Base-by-base conservation (phyloP, 306 rosid species). In the Leucaena leucocephala region DNA sequence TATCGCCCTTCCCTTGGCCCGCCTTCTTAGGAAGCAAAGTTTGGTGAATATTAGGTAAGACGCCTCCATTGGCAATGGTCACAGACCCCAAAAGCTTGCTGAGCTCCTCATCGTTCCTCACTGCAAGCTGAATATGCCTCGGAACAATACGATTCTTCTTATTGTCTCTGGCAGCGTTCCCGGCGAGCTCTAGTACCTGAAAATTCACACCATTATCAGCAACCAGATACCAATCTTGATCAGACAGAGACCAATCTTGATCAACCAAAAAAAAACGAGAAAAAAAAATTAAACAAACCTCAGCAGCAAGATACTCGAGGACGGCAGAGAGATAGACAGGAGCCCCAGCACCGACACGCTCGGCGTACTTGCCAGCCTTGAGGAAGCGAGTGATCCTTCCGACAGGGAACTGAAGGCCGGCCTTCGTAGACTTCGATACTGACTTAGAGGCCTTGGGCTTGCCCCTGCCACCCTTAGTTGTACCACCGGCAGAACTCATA, bases 321-420 rank as follows among this genome's bases (percentile, higher is more conserved):
- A 93, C 98, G 0, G 98, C 97, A 5, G 98, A 87, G 4, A 93
- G 97, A 11, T 93, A 93, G 0, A 93, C 98, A 0, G 98, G 98
- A 68, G 98, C 97, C 2, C 98, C 98, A 0, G 97, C 98, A 39
- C 98, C 98, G 2, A 93, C 98, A 45, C 98, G 95, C 45, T 93
- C 97, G 4, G 98, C 98, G 35, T 93, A 93, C 77, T 93, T 91
- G 2, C 98, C 98, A 1, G 95, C 88, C 76, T 93, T 93, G 2
- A 93, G 87, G 57, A 91, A 93, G 35, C 98, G 83, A 0, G 98
- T 95, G 66, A 93, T 93, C 72, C 98, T 84, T 4, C 98, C 98
- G 0, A 93, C 98, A 3, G 98, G 98, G 5, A 93, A 93, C 67
- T 91, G 98, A 15, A 91, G 97, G 8, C 99, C 99, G 0, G 98